Evolutionary conservation across 2,329 filamentous ascomycete genomes (phyloP).

Genomic region (Phaeoacremonium minimum): DNA sequence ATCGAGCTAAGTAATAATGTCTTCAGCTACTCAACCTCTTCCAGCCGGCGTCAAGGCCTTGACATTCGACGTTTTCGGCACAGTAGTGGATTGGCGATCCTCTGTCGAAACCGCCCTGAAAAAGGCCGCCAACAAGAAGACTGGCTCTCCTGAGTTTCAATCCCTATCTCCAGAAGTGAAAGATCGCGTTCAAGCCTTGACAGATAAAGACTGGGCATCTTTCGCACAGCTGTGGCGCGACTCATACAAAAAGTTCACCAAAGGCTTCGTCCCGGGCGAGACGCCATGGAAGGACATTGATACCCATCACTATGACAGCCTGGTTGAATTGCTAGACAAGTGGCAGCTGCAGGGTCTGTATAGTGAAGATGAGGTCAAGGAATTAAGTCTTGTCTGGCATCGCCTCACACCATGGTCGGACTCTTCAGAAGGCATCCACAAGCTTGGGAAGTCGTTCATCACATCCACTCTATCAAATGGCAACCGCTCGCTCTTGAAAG

Average conservation of each 20-base stretch:
- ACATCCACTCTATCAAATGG: slow-evolving; percentile 73
- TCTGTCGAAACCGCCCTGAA: slow-evolving; percentile 59
- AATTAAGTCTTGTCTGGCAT: slow-evolving; percentile 69
- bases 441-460: slow-evolving; percentile 46
- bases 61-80: slow-evolving; percentile 76
- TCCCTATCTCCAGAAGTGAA: slow-evolving; percentile 42
- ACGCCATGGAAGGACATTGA: slow-evolving; percentile 66
- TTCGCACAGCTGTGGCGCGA: slow-evolving; percentile 70
- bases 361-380: slow-evolving; percentile 55
- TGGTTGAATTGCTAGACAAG: slow-evolving; percentile 51
- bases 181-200: slow-evolving; percentile 44
- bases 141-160: slow-evolving; percentile 36
- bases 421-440: slow-evolving; percentile 47
- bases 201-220: slow-evolving; percentile 51
- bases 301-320: slow-evolving; percentile 62
- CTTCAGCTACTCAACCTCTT: too few species aligned
- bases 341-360: slow-evolving; percentile 58
- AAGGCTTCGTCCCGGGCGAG: slow-evolving; percentile 38
- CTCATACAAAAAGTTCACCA: slow-evolving; percentile 59
- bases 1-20: too few species aligned
- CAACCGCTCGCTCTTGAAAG: slow-evolving; percentile 61
- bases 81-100: slow-evolving; percentile 73
- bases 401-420: slow-evolving; percentile 67
- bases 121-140: slow-evolving; percentile 41
- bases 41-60: slow-evolving; percentile 47